Conservation (phyloP, 805 yeast genomes). For the Schwanniomyces occidentalis region DNA sequence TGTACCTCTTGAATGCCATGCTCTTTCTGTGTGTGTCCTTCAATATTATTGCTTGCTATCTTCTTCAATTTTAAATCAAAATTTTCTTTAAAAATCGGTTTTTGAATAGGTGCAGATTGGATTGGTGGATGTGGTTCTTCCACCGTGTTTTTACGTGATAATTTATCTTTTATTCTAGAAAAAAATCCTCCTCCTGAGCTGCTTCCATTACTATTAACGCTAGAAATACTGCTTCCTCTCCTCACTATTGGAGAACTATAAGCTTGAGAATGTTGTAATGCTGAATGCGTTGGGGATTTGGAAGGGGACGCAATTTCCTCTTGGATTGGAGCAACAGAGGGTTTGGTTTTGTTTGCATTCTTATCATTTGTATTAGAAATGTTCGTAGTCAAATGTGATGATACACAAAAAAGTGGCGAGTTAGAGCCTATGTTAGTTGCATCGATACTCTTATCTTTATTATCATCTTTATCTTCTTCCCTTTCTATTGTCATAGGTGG, state of each 20-base stretch:
- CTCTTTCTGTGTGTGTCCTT: not conserved
- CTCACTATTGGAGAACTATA: slow-evolving; percentile 4
- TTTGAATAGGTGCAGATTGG: slow-evolving; percentile 4
- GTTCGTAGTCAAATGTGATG: slow-evolving; percentile 23
- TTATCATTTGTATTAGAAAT: slow-evolving; percentile 35
- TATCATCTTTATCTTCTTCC: not conserved
- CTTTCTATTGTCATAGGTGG: slow-evolving; percentile 1
- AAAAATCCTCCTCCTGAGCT: slow-evolving; percentile 28
- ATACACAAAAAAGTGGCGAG: slow-evolving; percentile 8
- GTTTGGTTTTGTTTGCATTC: slow-evolving; percentile 30
- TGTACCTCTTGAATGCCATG: too few relatives aligned
- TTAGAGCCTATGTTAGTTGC: not conserved
- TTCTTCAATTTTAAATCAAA: slow-evolving; percentile 10
- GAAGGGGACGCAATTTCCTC: slow-evolving; percentile 17
- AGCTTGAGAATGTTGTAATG: not conserved
- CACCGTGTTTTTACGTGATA: slow-evolving; percentile 16
- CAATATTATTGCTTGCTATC: not conserved
- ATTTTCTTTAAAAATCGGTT: slow-evolving; percentile 17
- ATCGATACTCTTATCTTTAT: slow-evolving; percentile 1
- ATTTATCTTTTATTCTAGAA: slow-evolving; percentile 36
- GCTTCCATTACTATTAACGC: slow-evolving; percentile 16
- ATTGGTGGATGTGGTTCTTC: slow-evolving; percentile 2
- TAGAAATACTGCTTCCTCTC: slow-evolving; percentile 19
- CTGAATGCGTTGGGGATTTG: slow-evolving; percentile 3
- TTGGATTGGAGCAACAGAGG: slow-evolving; percentile 30